Base-by-base conservation (phyloP, 2,329 filamentous ascomycete species). In the Phialocephala subalpina region DNA sequence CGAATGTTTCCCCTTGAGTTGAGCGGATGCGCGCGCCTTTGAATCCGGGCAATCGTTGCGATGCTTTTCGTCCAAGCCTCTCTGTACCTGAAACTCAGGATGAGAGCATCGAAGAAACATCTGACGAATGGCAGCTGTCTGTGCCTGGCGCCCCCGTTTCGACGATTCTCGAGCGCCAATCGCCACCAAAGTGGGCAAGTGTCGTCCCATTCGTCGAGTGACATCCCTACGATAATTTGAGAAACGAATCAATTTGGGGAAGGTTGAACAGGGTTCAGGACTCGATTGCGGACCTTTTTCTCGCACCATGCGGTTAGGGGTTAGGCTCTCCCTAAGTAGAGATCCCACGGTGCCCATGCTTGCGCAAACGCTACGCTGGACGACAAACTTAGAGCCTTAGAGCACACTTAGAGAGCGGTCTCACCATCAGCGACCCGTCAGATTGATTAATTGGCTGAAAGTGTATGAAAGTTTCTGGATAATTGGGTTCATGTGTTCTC, bases 231-330 rank as follows among this genome's bases (percentile, higher is more conserved):
- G n/a, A 25, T 14, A 22, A 49, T 27, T 55, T 27, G 49, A 65
- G 58, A 65, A 65, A 65, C 63, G 40, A 65, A 65, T 55, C 45
- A 64, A 64, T 38, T 60, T 65, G 52, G 58, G 49, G 53, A 56
- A 60, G 62, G 62, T 60, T 22, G 57, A 59, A n/a, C 47, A 61
- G 29, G 55, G 12, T 25, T 25, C 20, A 52, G 49, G n/a, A 33
- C 38, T 25, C 16, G 9, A n/a, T 29, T 47, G 36, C 36, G 42
- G 47, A 52, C 18, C 47, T 9, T 14, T 22, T 11, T 2, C 11
- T 25, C 25, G 22, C 49, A 27, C 27, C 22, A 53, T 29, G 45
- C 47, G 11, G 11, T 25, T 42, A 27, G n/a, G n/a, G n/a, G n/a
- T n/a, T n/a, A n/a, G n/a, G 29, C 33, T 16, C 40, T 12, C 12